phyloP scores from a whole-genome alignment of 2,329 filamentous ascomycete species.

The Aureobasidium sp. region DNA sequence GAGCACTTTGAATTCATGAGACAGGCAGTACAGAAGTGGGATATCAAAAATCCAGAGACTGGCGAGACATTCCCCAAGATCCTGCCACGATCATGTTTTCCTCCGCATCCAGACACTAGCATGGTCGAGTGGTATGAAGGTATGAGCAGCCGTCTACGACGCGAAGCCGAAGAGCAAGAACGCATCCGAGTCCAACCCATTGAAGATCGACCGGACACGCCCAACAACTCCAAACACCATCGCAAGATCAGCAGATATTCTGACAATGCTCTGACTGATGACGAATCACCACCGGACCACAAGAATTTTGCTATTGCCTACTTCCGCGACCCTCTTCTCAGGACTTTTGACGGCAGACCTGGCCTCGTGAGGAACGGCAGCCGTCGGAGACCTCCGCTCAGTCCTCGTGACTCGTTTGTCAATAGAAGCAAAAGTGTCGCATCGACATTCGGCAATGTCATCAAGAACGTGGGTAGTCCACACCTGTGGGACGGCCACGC shows the following conservation, averaged over 20 bases:
- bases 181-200: slow-evolving; percentile 17
- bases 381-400: slow-evolving; percentile 26
- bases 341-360: slow-evolving; percentile 38
- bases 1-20: slow-evolving; percentile 82
- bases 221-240: slow-evolving; percentile 9
- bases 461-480: slow-evolving; percentile 29
- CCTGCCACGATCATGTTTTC: slow-evolving; percentile 63
- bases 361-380: slow-evolving; percentile 36
- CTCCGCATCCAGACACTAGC: slow-evolving; percentile 64
- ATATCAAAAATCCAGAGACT: slow-evolving; percentile 64
- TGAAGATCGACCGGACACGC: slow-evolving; percentile 21
- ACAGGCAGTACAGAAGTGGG: slow-evolving; percentile 69
- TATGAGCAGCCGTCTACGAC: slow-evolving; percentile 63
- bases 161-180: slow-evolving; percentile 49
- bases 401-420: slow-evolving; percentile 28
- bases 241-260: slow-evolving; percentile 18
- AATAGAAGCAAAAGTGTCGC: slow-evolving; percentile 32
- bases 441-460: slow-evolving; percentile 30
- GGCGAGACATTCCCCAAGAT: slow-evolving; percentile 51
- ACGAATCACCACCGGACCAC: slow-evolving; percentile 34
- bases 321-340: slow-evolving; percentile 44
- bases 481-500: slow-evolving; percentile 30
- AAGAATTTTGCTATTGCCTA: slow-evolving; percentile 39
- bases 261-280: slow-evolving; percentile 17
- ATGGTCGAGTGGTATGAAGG: slow-evolving; percentile 80